These are phyloP conservation scores for Simplicillium aogashimaense DNA, from an alignment of 2,329 filamentous ascomycete genomes.

Conservation along the genomic window DNA sequence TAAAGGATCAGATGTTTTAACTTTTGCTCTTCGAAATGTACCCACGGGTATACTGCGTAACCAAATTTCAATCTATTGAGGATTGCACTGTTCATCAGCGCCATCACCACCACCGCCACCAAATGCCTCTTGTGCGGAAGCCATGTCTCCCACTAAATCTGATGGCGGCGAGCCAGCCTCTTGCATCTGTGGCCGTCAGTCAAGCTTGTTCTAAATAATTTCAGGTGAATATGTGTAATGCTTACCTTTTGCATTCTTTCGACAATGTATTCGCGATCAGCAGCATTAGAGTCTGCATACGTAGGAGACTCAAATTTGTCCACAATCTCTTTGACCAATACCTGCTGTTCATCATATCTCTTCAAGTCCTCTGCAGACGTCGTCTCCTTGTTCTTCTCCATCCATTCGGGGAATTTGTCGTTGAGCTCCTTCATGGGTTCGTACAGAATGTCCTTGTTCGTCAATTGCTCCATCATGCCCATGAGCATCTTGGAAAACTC, in stretches of 20 bases:
- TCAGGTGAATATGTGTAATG: constrained; percentile 6
- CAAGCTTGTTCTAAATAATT: background rate
- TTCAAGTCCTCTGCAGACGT: constrained; percentile 63
- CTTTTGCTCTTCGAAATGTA: no score
- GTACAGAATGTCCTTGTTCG: constrained; percentile 95
- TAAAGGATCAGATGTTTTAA: no score
- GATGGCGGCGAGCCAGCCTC: constrained; percentile 79
- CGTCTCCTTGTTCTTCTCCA: constrained; percentile 62
- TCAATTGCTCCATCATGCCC: constrained; percentile 98
- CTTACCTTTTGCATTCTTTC: constrained; percentile 94
- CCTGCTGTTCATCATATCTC: constrained; percentile 73
- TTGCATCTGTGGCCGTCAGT: constrained; percentile 67
- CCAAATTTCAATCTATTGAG: constrained; percentile 34
- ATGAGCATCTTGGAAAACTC: constrained; percentile 92
- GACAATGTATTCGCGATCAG: constrained; percentile 85
- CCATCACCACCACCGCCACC: constrained; percentile 22
- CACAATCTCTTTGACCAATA: constrained; percentile 77
- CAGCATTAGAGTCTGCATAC: constrained; percentile 73
- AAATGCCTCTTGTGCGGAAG: constrained; percentile 65
- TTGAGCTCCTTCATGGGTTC: constrained; percentile 97
- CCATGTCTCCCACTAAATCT: constrained; percentile 85
- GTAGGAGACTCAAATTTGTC: constrained; percentile 72
- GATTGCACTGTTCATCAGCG: constrained; percentile 52
- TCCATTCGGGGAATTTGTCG: constrained; percentile 85
- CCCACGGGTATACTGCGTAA: background rate